Percentiles rank a stretch among this genome's conserved stretches.
Conservation (phyloP, 1,139 yeast genomes). For the Suhomyces terraborum region DNA sequence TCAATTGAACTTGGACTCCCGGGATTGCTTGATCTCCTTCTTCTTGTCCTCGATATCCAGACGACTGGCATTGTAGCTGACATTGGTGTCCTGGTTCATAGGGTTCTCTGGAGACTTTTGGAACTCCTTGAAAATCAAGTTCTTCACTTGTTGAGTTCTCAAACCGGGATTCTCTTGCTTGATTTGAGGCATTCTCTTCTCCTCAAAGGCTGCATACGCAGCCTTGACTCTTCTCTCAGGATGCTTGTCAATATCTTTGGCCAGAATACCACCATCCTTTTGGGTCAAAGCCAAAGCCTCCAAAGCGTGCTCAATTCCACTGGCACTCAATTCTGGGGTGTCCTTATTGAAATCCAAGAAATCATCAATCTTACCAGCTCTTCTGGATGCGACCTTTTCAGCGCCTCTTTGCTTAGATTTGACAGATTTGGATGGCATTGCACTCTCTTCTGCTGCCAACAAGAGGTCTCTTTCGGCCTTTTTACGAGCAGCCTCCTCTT, state of each 20-base stretch:
- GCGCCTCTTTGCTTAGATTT: constrained; percentile 66
- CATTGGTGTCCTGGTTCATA: constrained; percentile 73
- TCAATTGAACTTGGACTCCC: constrained; percentile 43
- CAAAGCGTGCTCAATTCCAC: constrained; percentile 76
- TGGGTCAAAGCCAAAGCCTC: constrained; percentile 72
- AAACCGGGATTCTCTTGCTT: constrained; percentile 81
- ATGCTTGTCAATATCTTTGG: constrained; percentile 76
- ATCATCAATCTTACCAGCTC: constrained; percentile 66
- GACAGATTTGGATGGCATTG: constrained; percentile 59
- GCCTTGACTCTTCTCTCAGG: constrained; percentile 90
- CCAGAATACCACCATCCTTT: constrained; percentile 54
- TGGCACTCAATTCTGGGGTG: constrained; percentile 62
- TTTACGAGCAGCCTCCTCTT: constrained; percentile 64
- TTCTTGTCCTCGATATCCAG: constrained; percentile 57
- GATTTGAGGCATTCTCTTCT: constrained; percentile 68
- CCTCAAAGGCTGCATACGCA: constrained; percentile 73
- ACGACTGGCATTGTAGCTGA: constrained; percentile 60
- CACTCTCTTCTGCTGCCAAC: constrained; percentile 63
- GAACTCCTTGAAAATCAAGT: constrained; percentile 75
- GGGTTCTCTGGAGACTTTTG: constrained; percentile 82
- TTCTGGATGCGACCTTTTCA: constrained; percentile 64
- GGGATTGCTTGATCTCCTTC: constrained; percentile 50
- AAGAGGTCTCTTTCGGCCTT: constrained; percentile 64
- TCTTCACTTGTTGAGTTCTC: constrained; percentile 76
- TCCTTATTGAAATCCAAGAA: constrained; percentile 54